Evolutionary conservation across 345 rosid species (phyloP), one percentile per base, ranked within the genome.

Genomic region (Linum lewisii): DNA sequence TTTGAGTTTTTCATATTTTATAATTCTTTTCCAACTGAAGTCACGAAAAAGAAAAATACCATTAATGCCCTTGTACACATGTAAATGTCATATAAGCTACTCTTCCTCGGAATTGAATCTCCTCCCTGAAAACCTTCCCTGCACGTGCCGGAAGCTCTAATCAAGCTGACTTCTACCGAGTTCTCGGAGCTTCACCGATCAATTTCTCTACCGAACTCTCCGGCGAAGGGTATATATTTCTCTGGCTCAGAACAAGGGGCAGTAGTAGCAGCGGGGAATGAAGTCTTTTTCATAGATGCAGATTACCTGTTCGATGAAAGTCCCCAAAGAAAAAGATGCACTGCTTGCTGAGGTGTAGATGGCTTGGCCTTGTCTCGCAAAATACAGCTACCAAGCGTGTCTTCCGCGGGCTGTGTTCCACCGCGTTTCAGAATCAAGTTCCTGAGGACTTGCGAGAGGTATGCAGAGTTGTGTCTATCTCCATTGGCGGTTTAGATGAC

Each of bases 401-500:
- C 16, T 13, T 66, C 18, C n/a, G 58, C 38, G 75, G 68, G 7
- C 44, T 58, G 0, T 72, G 59, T 60, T 77, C 73, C 38, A 14
- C 75, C 10, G 4, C 25, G 68, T 51, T 25, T 7, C 42, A 20
- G 11, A 24, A 66, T 58, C 58, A 70, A 29, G 53, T 49, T 45
- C 50, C 63, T 2, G 50, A n/a, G 11, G 75, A 67, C 62, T 63
- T 83, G 37, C 78, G 64, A 19, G 81, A 82, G 63, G 61, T 83
- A 9, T 78, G 83, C 44, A 37, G 59, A 20, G 73, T 73, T 20
- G 82, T 87, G 69, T 77, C 87, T 25, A 79, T 81, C 63, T 44
- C 83, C 10, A 9, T 75, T 22, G 97, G 95, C 36, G 80, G 97
- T 69, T 69, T 87, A 44, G 94, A 90, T 72, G 96, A 90, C n/a